Evolutionary conservation across 176 grass and related monocot genomes (phyloP), one percentile per base, ranked within the genome.

Genomic region (Saccharum spontaneum): DNA sequence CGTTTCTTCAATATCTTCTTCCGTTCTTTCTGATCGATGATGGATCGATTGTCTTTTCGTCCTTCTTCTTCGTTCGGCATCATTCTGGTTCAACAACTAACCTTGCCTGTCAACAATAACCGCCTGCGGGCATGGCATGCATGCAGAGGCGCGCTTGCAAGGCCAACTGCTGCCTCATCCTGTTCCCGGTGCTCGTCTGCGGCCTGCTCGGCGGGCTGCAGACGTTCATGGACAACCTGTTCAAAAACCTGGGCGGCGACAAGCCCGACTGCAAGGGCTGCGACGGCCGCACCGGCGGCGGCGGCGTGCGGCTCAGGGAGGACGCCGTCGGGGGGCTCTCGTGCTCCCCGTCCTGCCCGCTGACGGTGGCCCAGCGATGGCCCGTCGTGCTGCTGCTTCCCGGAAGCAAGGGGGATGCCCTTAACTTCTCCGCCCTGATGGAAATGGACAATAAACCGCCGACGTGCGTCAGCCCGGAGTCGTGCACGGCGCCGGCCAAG

Each of bases 151-250:
- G 84, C 8, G 75, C 57, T 5, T 82, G 49, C 78, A 83, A 46
- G 78, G 78, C 84, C 7, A 90, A 83, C 39, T 63, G 70, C 55
- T 73, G 72, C 78, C 66, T 86, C 20, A 16, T 90, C 24, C 22
- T 77, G 38, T 86, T 90, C 45, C 88, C 84, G 57, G 39, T 83
- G 30, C 52, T 90, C 4, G 14, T 90, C 14, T 86, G 83, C 61
- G 50, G 41, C 12, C n/a, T 83, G 10, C 31, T 90, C 13, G 86
- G 79, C 10, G 62, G 17, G 5, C 4, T 38, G 9, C 86, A 88
- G 36, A 45, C 0, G 18, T 0, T 2, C 11, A 8, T 72, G 11
- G n/a, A 72, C 69, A 26, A 1, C 2, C 23, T 44, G 20, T 43
- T 72, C 39, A 8, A 1, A 6, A 10, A 0, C 0, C 39, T 0